Evolutionary conservation across 169 alveolate genomes (phyloP).

Genomic region (Amoebophrya sp.): DNA sequence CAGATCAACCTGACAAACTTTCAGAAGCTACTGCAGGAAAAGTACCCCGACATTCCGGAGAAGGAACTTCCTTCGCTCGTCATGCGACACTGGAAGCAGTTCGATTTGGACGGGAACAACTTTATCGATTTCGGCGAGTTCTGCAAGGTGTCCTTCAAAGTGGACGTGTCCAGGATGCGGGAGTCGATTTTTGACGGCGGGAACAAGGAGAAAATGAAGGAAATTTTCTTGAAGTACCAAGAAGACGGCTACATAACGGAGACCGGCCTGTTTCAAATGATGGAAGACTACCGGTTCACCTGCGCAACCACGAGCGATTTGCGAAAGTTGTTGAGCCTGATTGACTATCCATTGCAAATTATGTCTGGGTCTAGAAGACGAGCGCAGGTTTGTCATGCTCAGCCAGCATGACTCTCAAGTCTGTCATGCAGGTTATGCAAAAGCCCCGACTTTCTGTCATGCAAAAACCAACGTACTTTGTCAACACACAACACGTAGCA

Average conservation of each 20-base stretch:
- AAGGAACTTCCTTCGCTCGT: not conserved
- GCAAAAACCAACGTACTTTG: too few species aligned
- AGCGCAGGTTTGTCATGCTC: too few species aligned
- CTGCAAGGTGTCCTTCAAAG: not conserved
- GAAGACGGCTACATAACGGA: not conserved
- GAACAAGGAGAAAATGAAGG: not conserved
- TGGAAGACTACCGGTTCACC: not conserved
- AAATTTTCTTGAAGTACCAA: not conserved
- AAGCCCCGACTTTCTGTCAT: too few species aligned
- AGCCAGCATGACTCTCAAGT: too few species aligned
- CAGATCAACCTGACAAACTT: not conserved
- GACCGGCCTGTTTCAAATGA: not conserved
- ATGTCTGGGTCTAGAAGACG: too few species aligned
- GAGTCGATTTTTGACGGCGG: not conserved
- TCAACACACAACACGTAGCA: too few species aligned
- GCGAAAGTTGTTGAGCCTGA: not conserved
- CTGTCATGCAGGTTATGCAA: too few species aligned
- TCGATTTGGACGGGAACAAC: not conserved
- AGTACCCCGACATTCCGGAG: not conserved
- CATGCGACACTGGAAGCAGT: not conserved
- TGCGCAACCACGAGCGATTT: not conserved
- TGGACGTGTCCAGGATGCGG: not conserved
- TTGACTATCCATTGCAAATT: too few species aligned
- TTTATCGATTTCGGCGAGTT: not conserved
- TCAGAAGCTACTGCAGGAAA: not conserved